Base-by-base conservation (phyloP, 2,329 filamentous ascomycete genomes). In the Paramyrothecium sp. region DNA sequence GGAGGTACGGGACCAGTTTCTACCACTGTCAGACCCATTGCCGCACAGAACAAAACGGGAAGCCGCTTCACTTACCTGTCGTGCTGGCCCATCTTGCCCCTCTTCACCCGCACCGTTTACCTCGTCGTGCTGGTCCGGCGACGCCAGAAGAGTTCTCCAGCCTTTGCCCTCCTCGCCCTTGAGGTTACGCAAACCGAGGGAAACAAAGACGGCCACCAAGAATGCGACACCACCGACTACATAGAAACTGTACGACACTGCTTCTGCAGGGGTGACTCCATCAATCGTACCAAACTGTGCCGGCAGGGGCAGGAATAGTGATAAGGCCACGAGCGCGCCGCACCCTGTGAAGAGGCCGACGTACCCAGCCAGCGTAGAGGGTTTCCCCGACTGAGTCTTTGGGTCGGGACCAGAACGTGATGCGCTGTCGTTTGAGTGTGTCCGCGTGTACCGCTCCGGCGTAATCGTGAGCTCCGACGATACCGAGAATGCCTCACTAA, bases 311-410 rank as follows among this genome's bases (percentile, higher is more conserved):
- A 99, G 81, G 69, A 99, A 98, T 34, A 95, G 68, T 0, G 80
- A 74, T 30, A 99, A 78, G 12, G 95, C 92, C 4, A 99, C 81
- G 5, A 99, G 81, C 16, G 95, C 95, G 59, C 95, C 95, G 66
- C 91, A 91, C 22, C 95, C 95, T 8, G 95, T 97, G 70, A 96
- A 96, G 58, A 97, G 79, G 4, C 95, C 95, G 5, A 99, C 95
- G 53, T 93, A 87, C 0, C 95, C 95, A 17, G 95, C 94, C 23
- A 99, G 82, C 19, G 80, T 78, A 1, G 82, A 81, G 2, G 84
- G 80, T 60, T 82, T 82, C n/a, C 74, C 73, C 50, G 63, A 69
- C 64, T 62, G 66, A 44, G 60, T 62, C 48, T 59, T 65, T 3
- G 63, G 60, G 46, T 68, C 68, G 3, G 58, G 58, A 54, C 55